Conservation (phyloP, 2,329 filamentous ascomycete species). For the Xylariaceae sp. region DNA sequence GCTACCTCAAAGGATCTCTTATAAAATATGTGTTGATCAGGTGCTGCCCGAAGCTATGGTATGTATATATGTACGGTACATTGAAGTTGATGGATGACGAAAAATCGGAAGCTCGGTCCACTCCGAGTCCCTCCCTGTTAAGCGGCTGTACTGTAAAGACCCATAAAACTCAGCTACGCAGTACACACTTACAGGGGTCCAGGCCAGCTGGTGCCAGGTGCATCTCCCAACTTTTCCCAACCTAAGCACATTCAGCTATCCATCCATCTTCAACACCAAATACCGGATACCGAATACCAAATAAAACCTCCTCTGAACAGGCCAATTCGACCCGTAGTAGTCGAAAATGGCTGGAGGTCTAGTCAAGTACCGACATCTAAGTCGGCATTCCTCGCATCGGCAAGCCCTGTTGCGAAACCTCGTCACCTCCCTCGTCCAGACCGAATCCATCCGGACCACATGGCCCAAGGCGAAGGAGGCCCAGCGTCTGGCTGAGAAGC, state of each 20-base stretch:
- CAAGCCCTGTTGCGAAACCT: constrained; percentile 93
- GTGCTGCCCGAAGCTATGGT: too few species aligned
- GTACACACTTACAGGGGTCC: too few species aligned
- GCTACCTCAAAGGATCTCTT: constrained; percentile 2
- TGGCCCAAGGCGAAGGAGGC: constrained; percentile 98
- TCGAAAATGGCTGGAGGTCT: constrained; percentile 79
- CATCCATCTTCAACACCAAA: constrained; percentile 4
- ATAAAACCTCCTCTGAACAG: too few species aligned
- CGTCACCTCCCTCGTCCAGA: constrained; percentile 89
- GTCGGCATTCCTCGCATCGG: constrained; percentile 83
- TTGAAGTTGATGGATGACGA: constrained; percentile 22
- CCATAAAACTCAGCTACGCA: constrained; percentile 7
- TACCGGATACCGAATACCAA: neutral
- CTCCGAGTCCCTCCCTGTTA: constrained; percentile 5
- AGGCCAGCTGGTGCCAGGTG: too few species aligned
- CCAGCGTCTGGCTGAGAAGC: constrained; percentile 88
- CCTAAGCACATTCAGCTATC: neutral
- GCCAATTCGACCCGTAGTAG: constrained; percentile 2
- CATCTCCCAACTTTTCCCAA: neutral
- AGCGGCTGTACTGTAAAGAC: too few species aligned
- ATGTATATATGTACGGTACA: too few species aligned
- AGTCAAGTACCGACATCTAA: constrained; percentile 86
- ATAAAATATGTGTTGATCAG: too few species aligned
- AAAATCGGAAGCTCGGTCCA: constrained; percentile 5
- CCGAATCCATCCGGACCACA: constrained; percentile 93